Evolutionary conservation across 495 filamentous ascomycete species (phyloP).

Genomic region (Schizothecium vesticola): DNA sequence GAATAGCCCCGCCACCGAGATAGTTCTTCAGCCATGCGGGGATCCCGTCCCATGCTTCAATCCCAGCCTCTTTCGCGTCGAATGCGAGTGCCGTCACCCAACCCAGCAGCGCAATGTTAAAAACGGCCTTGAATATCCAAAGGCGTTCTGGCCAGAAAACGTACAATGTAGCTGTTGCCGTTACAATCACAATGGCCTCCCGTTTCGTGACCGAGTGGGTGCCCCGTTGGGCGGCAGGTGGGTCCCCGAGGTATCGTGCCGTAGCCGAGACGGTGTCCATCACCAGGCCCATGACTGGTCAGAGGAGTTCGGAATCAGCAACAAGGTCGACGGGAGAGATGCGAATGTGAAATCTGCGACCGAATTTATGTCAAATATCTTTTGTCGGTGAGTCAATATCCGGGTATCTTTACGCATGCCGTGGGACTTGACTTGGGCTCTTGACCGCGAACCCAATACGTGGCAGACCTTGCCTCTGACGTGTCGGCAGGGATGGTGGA

Average conservation of each 20-base stretch:
- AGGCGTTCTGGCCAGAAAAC: conserved; percentile 1
- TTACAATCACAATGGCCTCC: conserved; percentile 1
- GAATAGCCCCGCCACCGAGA: not conserved
- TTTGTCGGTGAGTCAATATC: no score
- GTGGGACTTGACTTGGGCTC: not conserved
- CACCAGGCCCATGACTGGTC: not conserved
- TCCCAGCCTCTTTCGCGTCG: not conserved
- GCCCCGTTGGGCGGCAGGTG: conserved; percentile 2
- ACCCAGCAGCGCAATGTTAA: not conserved
- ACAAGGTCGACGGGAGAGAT: no score
- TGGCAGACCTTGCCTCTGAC: not conserved
- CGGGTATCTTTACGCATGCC: not conserved
- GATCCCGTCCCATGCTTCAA: conserved; percentile 4
- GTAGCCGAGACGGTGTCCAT: conserved; percentile 2
- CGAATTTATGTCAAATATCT: not conserved
- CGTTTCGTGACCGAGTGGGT: conserved; percentile 1
- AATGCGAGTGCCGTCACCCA: conserved; percentile 1
- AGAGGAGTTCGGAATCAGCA: not conserved
- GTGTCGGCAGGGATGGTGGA: not conserved
- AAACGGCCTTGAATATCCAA: conserved; percentile 3
- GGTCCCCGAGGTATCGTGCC: not conserved
- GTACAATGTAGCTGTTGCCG: not conserved
- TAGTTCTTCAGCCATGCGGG: conserved; percentile 1
- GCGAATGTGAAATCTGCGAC: no score
- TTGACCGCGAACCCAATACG: not conserved